Base-by-base conservation (phyloP, 345 rosid genomes). In the Eucalyptus curtisii region DNA sequence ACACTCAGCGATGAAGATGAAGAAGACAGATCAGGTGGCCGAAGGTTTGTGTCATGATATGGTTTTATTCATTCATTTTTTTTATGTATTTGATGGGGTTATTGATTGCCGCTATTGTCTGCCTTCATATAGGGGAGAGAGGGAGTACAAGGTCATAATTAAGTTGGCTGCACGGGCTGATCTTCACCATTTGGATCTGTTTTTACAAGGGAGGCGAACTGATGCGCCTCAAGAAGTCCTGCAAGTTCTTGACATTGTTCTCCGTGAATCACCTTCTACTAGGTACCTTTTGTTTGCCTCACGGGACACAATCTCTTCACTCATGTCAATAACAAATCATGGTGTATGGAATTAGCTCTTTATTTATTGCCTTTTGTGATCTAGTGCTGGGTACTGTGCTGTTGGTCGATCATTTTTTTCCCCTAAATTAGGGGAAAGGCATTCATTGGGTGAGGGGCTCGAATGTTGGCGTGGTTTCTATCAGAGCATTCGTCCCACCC, bases 391-490 rank as follows among this genome's bases (percentile, higher is more conserved):
- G 93, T 97, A 95, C 85, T 93, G 91, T 89, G 99, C 99, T 11
- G 98, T 97, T 86, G 98, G 95, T 76, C 97, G 99, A 87, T 97
- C 99, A 30, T 97, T 97, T 91, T 97, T 95, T 90, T 95, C 97
- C 48, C 99, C 99, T 91, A 86, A 93, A 86, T 92, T 97, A 27
- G 99, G 99, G 89, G 94, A 94, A 90, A 95, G 95, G 91, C 97
- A 95, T 50, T 87, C 97, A 37, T 90, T 97, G 90, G 99, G 99
- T 15, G 99, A 97, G 90, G 99, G 99, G 85, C 89, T 97, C 91
- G 99, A 97, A 92, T 95, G 99, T 89, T 97, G 99, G 99, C 97
- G 99, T 89, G 99, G 99, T 87, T 97, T 97, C 89, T 97, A 97
- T 89, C 99, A 97, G 88, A 97, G 99, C 89, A 96, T 97, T 89